Conservation (phyloP, 164 flowering plant genomes). For the Echeveria elegans region DNA sequence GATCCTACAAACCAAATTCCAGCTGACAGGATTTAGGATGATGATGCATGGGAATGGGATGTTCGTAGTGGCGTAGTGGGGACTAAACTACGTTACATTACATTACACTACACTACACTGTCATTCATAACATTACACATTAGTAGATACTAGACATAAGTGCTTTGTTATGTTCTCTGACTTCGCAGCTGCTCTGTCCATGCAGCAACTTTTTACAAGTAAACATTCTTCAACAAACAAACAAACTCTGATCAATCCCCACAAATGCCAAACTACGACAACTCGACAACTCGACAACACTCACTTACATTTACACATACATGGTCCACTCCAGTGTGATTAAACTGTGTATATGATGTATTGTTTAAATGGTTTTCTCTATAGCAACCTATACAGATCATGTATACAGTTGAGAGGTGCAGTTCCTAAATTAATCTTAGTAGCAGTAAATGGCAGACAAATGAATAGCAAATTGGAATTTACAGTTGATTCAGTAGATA, state of each 20-base stretch:
- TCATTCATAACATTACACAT: neutral
- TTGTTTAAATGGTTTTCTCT: no score
- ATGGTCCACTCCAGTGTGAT: no score
- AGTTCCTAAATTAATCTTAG: no score
- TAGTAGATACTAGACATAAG: no score
- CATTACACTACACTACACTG: no score
- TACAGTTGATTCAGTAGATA: neutral
- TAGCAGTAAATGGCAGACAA: no score
- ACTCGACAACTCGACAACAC: neutral
- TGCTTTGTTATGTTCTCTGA: neutral
- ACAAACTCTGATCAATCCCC: neutral
- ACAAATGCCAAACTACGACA: neutral
- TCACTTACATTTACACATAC: neutral
- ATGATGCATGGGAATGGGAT: no score
- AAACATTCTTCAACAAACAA: neutral
- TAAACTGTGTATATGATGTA: no score
- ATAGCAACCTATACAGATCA: no score
- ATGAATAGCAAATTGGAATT: neutral
- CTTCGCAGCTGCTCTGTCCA: neutral
- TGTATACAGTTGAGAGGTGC: no score
- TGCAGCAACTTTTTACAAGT: neutral
- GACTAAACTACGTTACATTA: neutral
- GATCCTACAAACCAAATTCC: neutral
- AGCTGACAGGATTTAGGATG: no score
- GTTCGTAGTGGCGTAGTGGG: neutral